Evolutionary conservation across 2,329 filamentous ascomycete species (phyloP), one percentile per base, ranked within the genome.

Genomic region (Xylariomycetidae sp.): DNA sequence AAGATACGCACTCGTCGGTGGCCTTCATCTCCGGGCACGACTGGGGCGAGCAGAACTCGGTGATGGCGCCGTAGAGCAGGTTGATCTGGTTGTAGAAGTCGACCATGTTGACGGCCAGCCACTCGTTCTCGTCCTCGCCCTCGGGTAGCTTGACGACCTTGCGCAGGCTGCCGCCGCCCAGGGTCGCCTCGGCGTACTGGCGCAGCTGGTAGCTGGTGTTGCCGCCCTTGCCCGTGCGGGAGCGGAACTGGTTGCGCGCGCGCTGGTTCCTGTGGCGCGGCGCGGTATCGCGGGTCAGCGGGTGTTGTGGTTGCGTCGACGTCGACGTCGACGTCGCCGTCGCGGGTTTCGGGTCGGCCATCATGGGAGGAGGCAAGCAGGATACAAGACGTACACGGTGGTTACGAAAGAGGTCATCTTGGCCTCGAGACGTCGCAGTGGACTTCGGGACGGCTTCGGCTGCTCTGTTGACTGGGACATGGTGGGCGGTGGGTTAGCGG

Each of bases 71-170:
- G 60, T 98, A 98, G 39, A 98, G 81, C 22, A 98, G 76, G 65
- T 98, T 98, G 70, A 98, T 94, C 65, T 98, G 92, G 69, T 98
- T 98, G 77, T 98, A 98, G 65, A 98, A 98, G 65, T 98, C 92
- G 68, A 98, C 92, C 68, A 98, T 85, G 65, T 98, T 98, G 50
- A 98, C 92, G 18, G 92, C 92, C 41, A 98, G 65, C 92, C 92
- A 98, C 64, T 98, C 92, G 58, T 95, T 94, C 65, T 93, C 75
- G 57, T 98, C 92, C 58, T 98, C 92, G 38, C 93, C 92, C 56
- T 98, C 93, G 10, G 93, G 92, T 41, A 98, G 70, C 70, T 90
- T 94, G 47, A 98, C 92, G 18, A 94, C 88, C 68, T 98, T 96
- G 53, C 88, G 79, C 64, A 98, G 66, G 63, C 89, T 95, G 30